phyloP scores from a whole-genome alignment of 106 monocot species.

The Alisma plantagoaquatica region DNA sequence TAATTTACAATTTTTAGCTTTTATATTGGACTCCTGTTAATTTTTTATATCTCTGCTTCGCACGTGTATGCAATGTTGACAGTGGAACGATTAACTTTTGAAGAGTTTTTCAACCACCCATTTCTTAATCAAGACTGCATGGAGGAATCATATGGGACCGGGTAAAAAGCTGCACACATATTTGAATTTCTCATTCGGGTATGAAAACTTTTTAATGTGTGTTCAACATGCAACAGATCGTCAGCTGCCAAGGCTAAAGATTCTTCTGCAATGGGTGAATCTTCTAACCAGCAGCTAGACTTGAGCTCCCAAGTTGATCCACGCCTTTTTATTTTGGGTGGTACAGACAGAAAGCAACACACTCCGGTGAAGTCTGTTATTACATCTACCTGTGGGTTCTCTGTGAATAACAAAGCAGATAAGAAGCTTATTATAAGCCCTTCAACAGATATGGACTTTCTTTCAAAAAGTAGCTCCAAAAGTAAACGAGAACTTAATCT shows the following conservation, averaged over 20 bases:
- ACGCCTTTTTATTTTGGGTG: slow-evolving; percentile 73
- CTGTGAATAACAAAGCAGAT: slow-evolving; percentile 24
- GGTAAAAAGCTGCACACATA: slow-evolving; percentile 24
- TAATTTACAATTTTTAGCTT: no score
- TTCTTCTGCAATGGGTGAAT: slow-evolving; percentile 16
- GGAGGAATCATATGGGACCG: slow-evolving; percentile 33
- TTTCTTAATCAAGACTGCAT: slow-evolving; percentile 40
- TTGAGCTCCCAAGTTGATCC: slow-evolving; percentile 61
- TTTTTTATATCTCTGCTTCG: no score
- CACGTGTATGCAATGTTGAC: slow-evolving; percentile 23
- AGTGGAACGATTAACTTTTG: slow-evolving; percentile 89
- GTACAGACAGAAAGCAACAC: slow-evolving; percentile 27
- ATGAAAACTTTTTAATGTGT: not conserved
- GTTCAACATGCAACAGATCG: slow-evolving; percentile 6
- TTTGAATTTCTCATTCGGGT: not conserved
- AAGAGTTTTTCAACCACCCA: slow-evolving; percentile 89
- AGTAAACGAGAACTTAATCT: slow-evolving; percentile 18
- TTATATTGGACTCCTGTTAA: no score
- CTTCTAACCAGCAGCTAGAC: slow-evolving; percentile 17
- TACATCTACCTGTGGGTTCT: slow-evolving; percentile 45
- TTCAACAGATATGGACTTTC: slow-evolving; percentile 20
- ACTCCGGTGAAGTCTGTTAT: slow-evolving; percentile 8
- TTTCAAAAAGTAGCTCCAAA: slow-evolving; percentile 26
- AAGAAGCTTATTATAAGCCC: slow-evolving; percentile 26
- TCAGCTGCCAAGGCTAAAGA: slow-evolving; percentile 32